Evolutionary conservation across 768 basidiomycete species (phyloP), one percentile per base, ranked within the genome.

Genomic region (Brasilioporus rufonigricans): DNA sequence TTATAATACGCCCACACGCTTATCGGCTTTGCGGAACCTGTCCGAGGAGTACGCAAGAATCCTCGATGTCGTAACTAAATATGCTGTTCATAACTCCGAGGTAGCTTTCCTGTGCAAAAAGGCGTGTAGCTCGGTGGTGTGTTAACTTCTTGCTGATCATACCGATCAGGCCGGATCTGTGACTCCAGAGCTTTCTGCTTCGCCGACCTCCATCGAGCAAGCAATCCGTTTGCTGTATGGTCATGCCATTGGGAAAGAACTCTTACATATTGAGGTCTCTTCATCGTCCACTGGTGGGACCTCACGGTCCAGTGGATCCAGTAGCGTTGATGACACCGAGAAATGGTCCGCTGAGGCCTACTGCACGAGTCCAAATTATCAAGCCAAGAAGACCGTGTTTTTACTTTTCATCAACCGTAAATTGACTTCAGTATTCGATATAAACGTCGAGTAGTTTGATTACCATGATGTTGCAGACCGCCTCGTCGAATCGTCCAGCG

Each of bases 351-450:
- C 88, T 2, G 84, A 89, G 38, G 84, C 83, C 1, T 83, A 88
- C 63, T 87, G 89, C 60, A 93, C 91, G 0, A 93, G 85, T 62
- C 86, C 91, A 1, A 97, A 93, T 66, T 93, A 93, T 64, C 91
- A 91, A 64, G 85, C 82, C 0, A 97, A 95, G 76, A 92, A 89
- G 66, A 89, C 80, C 57, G 77, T 86, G 0, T 89, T 95, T 62
- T 72, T 98, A 1, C 74, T 98, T 11, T 99, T 99, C 73, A 98
- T 99, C 63, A 99, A 98, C 62, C 87, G 96, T 96, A 59, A 54
- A 88, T 75, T 35, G 18, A 50, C 16, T 13, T 27, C 50, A 32
- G 29, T 18, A 33, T 33, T 11, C 24, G 14, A 26, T 11, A 33
- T 39, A 23, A 32, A 38, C 16, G 33, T 11, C 3, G 18, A 32